Conservation (phyloP, 768 basidiomycete species). For the Neoboletus brunneissimus region DNA sequence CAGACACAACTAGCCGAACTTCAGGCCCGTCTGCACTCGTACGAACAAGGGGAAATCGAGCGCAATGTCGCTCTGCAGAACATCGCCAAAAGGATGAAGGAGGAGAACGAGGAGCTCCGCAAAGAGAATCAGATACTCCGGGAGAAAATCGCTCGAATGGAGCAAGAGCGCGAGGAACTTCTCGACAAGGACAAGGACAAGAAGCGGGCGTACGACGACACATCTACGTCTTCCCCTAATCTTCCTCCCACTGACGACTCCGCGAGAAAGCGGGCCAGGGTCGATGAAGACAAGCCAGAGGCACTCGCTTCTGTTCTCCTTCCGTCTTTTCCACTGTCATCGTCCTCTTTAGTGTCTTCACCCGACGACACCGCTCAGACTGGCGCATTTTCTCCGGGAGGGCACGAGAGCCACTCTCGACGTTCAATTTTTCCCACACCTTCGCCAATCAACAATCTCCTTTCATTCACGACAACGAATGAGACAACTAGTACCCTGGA, state of each 20-base stretch:
- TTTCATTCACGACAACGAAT: conserved; percentile 37
- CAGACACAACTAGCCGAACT: conserved; percentile 85
- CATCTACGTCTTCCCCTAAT: conserved; percentile 33
- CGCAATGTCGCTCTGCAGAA: conserved; percentile 81
- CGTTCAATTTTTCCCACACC: conserved; percentile 32
- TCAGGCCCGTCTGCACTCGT: conserved; percentile 79
- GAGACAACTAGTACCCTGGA: conserved; percentile 35
- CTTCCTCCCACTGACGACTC: conserved; percentile 21
- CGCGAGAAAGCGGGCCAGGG: conserved; percentile 39
- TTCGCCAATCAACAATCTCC: conserved; percentile 29
- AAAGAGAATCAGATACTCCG: conserved; percentile 64
- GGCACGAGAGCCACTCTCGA: conserved; percentile 23
- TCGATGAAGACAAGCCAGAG: conserved; percentile 24
- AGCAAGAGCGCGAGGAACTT: conserved; percentile 34
- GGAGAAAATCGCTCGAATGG: conserved; percentile 44
- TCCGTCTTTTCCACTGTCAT: conserved; percentile 34
- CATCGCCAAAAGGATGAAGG: conserved; percentile 80
- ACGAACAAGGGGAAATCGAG: conserved; percentile 90
- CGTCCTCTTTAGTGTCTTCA: conserved; percentile 52
- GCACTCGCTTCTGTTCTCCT: conserved; percentile 18
- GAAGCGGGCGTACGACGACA: conserved; percentile 60
- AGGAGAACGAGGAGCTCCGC: conserved; percentile 76
- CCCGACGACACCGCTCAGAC: conserved; percentile 37
- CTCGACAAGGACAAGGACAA: conserved; percentile 41
- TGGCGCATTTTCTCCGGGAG: conserved; percentile 33